phyloP scores from a whole-genome alignment of 805 yeast genomes.

The Candida multigemmis region DNA sequence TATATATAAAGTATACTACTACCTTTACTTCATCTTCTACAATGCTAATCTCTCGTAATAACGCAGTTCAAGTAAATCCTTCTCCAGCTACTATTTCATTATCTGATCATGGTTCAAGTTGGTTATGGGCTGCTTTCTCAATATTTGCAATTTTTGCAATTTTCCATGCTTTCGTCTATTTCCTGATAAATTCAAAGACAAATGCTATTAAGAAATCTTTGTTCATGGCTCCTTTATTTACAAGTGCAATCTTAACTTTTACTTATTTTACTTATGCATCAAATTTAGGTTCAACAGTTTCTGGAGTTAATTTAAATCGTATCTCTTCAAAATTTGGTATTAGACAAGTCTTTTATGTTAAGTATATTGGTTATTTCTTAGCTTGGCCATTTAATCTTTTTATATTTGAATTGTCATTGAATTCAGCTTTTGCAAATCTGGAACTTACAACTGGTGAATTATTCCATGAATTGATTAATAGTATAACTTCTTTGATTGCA shows the following conservation, averaged over 20 bases:
- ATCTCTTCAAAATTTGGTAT: constrained; percentile 21
- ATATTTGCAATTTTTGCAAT: constrained; percentile 33
- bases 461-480: constrained; percentile 15
- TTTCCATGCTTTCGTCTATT: constrained; percentile 13
- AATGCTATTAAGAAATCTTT: constrained; percentile 22
- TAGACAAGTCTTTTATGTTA: constrained; percentile 50
- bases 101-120: constrained; percentile 53
- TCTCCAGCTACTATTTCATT: constrained; percentile 30
- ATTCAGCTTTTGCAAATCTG: constrained; percentile 19
- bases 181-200: constrained; percentile 11
- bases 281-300: constrained; percentile 45
- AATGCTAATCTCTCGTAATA: constrained; percentile 21
- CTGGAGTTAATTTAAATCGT: constrained; percentile 40
- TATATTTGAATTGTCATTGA: constrained; percentile 19
- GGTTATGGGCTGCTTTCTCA: constrained; percentile 59
- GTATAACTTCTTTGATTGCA: constrained; percentile 27
- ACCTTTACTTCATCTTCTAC: no score
- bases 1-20: no score
- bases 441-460: constrained; percentile 20
- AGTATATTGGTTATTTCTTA: constrained; percentile 50
- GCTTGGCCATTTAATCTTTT: constrained; percentile 37
- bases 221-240: constrained; percentile 33
- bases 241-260: constrained; percentile 33
- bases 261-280: constrained; percentile 51
- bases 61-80: constrained; percentile 36